Base-by-base conservation (phyloP, 345 rosid species). In the Bruguiera gymnorhiza region DNA sequence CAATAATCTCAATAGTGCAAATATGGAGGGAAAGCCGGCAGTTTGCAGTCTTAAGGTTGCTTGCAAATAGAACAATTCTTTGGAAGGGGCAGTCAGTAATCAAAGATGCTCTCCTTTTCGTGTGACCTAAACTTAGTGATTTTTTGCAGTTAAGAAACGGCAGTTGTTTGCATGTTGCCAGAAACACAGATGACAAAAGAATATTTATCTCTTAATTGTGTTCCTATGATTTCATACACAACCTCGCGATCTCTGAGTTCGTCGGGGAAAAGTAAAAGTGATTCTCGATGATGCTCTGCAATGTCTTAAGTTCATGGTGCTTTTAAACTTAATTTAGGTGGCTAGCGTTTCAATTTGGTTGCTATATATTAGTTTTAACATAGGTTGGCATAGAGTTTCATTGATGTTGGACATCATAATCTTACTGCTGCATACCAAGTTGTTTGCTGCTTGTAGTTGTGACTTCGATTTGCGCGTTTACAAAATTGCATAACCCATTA, bases 21-120 rank as follows among this genome's bases (percentile, higher is more conserved):
- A 76, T 31, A 32, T 69, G 89, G 80, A 67, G 75, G 73, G 21
- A 90, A 80, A 82, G 39, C 88, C 55, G 80, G 73, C 71, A 73
- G 70, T 65, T 43, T 71, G 58, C 90, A 80, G 36, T 83, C 97
- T 52, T 84, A 82, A 75, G 93, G 93, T 9, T 76, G 86, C 83
- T 77, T 89, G 66, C 88, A 89, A 73, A 90, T 95, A 24, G 96
- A 92, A 72, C 97, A 92, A 77, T 92, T 87, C 75, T 92, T 95
- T 73, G 90, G 89, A 18, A 88, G 73, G 84, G 70, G 76, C 57
- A 72, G 59, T 63, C 76, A 80, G 21, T 86, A 74, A 73, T 62
- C 51, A 67, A 57, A 60, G 65, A 46, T 68, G 24, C 26, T 8
- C 11, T 37, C 43, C 43, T 6, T 53, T 53, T 8, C 5, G 58